Evolutionary conservation across 2,329 filamentous ascomycete genomes (phyloP).

Genomic region (Malbranchea zuffiana): DNA sequence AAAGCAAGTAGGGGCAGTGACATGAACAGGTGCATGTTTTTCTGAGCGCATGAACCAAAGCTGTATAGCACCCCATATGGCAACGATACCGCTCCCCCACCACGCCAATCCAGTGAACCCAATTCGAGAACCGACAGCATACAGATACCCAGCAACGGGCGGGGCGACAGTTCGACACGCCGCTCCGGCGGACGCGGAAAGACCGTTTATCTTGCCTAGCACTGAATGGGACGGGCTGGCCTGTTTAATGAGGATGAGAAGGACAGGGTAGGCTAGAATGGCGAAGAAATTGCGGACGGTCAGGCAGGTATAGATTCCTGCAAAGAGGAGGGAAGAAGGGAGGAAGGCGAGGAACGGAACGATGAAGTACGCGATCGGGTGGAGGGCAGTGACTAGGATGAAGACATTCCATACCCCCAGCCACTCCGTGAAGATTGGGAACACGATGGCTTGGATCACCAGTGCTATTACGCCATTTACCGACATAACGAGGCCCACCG

Average conservation of each 20-base stretch:
- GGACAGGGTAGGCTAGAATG: conserved; percentile 57
- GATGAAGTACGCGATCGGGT: conserved; percentile 57
- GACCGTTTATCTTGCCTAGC: conserved; percentile 60
- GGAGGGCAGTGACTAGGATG: conserved; percentile 52
- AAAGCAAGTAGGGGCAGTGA: conserved; percentile 20
- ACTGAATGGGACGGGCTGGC: conserved; percentile 52
- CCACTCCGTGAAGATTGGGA: conserved; percentile 52
- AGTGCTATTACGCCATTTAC: conserved; percentile 62
- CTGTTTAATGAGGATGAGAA: conserved; percentile 63
- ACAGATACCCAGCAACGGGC: conserved; percentile 56
- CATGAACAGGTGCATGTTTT: conserved; percentile 32
- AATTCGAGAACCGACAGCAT: conserved; percentile 48
- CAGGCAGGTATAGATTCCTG: conserved; percentile 56
- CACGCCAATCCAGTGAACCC: conserved; percentile 52
- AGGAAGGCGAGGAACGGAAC: conserved; percentile 57
- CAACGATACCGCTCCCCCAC: conserved; percentile 49
- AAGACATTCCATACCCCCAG: conserved; percentile 60
- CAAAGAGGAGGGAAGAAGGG: conserved; percentile 43
- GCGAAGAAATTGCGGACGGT: conserved; percentile 56
- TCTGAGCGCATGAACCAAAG: conserved; percentile 45
- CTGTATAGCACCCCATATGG: conserved; percentile 46
- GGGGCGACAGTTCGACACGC: conserved; percentile 59
- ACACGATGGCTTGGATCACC: conserved; percentile 60
- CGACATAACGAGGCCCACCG: conserved; percentile 58
- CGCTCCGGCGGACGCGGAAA: conserved; percentile 62